Percentiles rank a stretch among this genome's conserved stretches.
Evolutionary conservation across 495 filamentous ascomycete genomes (phyloP).

Genomic region (Neurospora tetrasperma): DNA sequence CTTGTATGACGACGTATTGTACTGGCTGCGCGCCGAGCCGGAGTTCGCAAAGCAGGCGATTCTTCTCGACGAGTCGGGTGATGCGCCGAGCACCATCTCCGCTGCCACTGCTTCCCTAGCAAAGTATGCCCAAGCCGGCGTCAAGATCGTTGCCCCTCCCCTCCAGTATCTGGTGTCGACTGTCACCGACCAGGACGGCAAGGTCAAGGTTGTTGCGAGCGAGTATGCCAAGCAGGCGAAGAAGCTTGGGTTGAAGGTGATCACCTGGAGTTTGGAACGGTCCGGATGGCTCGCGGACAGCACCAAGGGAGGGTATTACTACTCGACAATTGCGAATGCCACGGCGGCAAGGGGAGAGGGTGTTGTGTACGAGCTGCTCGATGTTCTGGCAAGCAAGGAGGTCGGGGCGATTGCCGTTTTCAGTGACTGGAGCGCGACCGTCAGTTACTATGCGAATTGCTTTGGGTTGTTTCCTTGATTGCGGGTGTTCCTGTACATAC

Average conservation of each 20-base stretch:
- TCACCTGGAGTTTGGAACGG: constrained; percentile 54
- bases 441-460: constrained; percentile 55
- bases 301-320: constrained; percentile 41
- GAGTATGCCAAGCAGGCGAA: constrained; percentile 38
- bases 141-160: constrained; percentile 34
- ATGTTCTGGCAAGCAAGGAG: constrained; percentile 42
- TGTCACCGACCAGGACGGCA: constrained; percentile 18
- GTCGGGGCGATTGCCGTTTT: constrained; percentile 48
- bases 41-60: constrained; percentile 47
- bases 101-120: constrained; percentile 40
- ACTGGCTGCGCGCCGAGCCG: constrained; percentile 50
- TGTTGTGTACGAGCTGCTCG: constrained; percentile 47
- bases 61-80: constrained; percentile 47
- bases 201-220: constrained; percentile 34
- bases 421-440: constrained; percentile 51
- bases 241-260: constrained; percentile 43
- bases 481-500: too few species aligned
- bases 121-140: constrained; percentile 31
- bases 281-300: constrained; percentile 42
- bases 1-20: constrained; percentile 46
- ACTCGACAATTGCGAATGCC: constrained; percentile 35
- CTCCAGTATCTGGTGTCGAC: constrained; percentile 31
- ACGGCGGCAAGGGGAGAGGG: constrained; percentile 42
- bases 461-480: constrained; percentile 30
- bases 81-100: constrained; percentile 31